Evolutionary conservation across 805 yeast species (phyloP), one percentile per base, ranked within the genome.

Genomic region (Peterozyma xylosa): DNA sequence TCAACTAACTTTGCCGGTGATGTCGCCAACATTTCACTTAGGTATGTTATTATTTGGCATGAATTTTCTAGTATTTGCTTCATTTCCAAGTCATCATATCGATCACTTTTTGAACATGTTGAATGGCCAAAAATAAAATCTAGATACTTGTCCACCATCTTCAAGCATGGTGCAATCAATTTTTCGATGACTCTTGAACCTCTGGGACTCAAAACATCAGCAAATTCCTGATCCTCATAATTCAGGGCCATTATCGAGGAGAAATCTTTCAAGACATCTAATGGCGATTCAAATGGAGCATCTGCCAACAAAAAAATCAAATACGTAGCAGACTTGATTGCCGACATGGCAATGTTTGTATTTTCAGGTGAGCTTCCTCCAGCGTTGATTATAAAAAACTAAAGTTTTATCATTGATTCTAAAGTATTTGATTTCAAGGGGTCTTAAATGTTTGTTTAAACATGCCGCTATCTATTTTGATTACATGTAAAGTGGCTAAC

Each of bases 91-190:
- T 42, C 27, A 9, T 18, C 21, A 14, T n/a, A 3, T 14, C 18
- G 15, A 3, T 30, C 3, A 6, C 21, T 33, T 14, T 32, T 21
- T 7, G 41, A n/a, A 11, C 35, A 7, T 29, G 6, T 9, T 21
- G 16, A 11, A 6, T 32, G 13, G 21, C 33, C 14, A 13, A 5
- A 27, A n/a, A 11, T n/a, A 14, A n/a, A 33, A 21, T 35, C 17
- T 6, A 21, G 21, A 15, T 14, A 14, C 17, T 9, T 9, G 14
- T 14, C 34, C 41, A 17, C 15, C 34, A 21, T n/a, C 15, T 33
- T 16, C n/a, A 44, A 29, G 27, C 43, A 33, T 15, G 47, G 43
- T 3, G 40, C 29, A 10, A 44, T 37, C 30, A 44, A 29, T 16
- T 37, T 44, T 27, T 44, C 43, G 13, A 40, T 21, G 4, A 44